A percentile compares a stretch with the other conserved stretches of the same genome.
These are phyloP conservation scores for Juncus inflexus DNA, from an alignment of 176 grass and related monocot species.

Conservation along the genomic window DNA sequence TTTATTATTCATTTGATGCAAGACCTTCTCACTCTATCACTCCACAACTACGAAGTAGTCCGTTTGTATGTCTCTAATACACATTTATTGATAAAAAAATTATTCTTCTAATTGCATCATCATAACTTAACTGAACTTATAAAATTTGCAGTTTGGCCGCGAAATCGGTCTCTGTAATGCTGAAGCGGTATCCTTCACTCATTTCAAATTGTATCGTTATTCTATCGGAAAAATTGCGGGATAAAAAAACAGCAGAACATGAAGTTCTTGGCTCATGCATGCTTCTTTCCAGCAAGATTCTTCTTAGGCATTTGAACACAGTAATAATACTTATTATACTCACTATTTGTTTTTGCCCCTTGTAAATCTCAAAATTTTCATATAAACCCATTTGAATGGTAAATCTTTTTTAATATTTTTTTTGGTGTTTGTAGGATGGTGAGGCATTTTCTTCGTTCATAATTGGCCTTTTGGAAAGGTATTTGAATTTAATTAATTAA, in stretches of 20 bases:
- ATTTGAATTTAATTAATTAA: slow-evolving; percentile 6
- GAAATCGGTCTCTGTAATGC: slow-evolving; percentile 73
- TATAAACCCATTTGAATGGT: slow-evolving; percentile 3
- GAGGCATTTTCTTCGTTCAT: slow-evolving; percentile 78
- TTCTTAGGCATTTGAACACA: slow-evolving; percentile 67
- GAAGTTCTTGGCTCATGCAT: slow-evolving; percentile 84
- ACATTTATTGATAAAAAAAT: too few relatives aligned
- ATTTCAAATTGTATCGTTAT: slow-evolving; percentile 59
- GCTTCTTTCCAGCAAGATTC: slow-evolving; percentile 53
- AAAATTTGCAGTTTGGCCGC: slow-evolving; percentile 53
- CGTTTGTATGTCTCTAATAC: slow-evolving; percentile 47
- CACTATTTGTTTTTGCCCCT: background rate
- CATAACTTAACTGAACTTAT: slow-evolving; percentile 28
- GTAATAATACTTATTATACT: slow-evolving; percentile 35
- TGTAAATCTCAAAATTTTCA: background rate
- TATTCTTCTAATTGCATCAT: too few relatives aligned
- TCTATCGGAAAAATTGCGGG: slow-evolving; percentile 52
- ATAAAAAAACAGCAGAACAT: slow-evolving; percentile 76
- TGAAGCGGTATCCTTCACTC: slow-evolving; percentile 77
- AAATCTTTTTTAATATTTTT: slow-evolving; percentile 16
- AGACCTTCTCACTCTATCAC: slow-evolving; percentile 80
- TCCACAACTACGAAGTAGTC: slow-evolving; percentile 94
- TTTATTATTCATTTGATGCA: slow-evolving; percentile 66
- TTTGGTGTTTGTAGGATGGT: slow-evolving; percentile 46
- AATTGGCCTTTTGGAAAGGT: slow-evolving; percentile 88